Evolutionary conservation across 345 rosid species (phyloP).

Genomic region (Mangifera indica): DNA sequence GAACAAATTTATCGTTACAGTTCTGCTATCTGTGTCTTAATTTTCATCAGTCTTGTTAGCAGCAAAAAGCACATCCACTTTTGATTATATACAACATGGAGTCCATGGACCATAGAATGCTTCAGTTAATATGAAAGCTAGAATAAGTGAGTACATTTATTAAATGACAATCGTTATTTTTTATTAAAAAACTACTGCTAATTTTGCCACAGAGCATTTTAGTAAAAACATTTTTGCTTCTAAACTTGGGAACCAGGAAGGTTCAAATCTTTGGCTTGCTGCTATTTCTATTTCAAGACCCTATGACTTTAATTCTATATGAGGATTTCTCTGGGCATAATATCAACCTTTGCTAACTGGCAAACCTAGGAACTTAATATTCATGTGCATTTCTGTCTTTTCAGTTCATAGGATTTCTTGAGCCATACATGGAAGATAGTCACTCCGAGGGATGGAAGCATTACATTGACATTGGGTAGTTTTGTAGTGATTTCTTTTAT

Average conservation of each 20-base stretch:
- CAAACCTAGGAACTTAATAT: background rate
- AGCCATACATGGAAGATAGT: slow-evolving; percentile 75
- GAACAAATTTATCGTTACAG: background rate
- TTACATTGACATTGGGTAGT: slow-evolving; percentile 14
- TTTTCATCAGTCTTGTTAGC: background rate
- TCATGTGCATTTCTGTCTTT: slow-evolving; percentile 26
- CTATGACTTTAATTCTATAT: background rate
- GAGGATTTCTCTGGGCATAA: background rate
- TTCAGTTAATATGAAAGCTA: no score
- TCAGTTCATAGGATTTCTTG: slow-evolving; percentile 87
- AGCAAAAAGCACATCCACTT: background rate
- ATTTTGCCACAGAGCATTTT: background rate
- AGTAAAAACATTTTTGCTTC: background rate
- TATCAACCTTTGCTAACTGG: background rate
- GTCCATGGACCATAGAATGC: background rate
- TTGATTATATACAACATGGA: background rate
- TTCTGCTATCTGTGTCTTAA: background rate
- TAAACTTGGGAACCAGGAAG: background rate
- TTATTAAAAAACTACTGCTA: background rate
- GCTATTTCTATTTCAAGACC: background rate
- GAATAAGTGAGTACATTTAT: background rate
- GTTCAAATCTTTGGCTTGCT: background rate
- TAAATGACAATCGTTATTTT: background rate
- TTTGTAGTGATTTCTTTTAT: background rate
- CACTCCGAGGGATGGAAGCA: slow-evolving; percentile 71